A percentile compares a stretch with the other conserved stretches of the same genome.
These are phyloP conservation scores for Colletotrichum karsti DNA, from an alignment of 2,329 filamentous ascomycete genomes.

Conservation along the genomic window DNA sequence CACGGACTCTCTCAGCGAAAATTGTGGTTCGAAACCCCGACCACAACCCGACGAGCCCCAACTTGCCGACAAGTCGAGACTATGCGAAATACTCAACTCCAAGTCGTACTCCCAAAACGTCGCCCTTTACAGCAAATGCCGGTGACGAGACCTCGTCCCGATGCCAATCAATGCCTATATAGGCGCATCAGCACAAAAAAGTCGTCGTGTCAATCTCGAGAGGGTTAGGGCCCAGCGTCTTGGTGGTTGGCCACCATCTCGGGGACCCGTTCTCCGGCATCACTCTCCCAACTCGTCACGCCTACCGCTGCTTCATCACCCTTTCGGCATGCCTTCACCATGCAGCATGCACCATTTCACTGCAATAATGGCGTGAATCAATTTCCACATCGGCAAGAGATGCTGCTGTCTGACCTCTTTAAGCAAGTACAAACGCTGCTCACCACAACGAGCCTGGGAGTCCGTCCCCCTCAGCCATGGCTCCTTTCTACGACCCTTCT, in stretches of 20 bases:
- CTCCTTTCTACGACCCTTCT: constrained; percentile 1
- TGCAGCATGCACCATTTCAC: constrained; percentile 4
- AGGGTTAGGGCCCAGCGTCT: neutral
- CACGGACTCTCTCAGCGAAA: neutral
- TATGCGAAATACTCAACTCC: neutral
- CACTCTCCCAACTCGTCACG: constrained; percentile 8
- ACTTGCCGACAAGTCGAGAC: too few relatives aligned
- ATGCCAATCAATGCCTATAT: neutral
- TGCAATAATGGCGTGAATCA: constrained; percentile 16
- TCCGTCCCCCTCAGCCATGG: neutral
- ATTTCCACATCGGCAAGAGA: neutral
- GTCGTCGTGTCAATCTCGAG: neutral
- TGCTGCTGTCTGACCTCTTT: neutral
- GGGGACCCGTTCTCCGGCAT: neutral
- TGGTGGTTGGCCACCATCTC: neutral
- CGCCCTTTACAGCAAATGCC: neutral
- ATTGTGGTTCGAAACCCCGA: neutral
- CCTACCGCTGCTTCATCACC: neutral
- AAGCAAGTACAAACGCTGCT: neutral
- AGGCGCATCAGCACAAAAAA: neutral
- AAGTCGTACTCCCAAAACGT: neutral
- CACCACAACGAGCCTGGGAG: neutral
- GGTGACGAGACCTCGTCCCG: neutral
- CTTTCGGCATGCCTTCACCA: neutral
- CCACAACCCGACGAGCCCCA: neutral